Evolutionary conservation across 2,329 filamentous ascomycete genomes (phyloP).

Genomic region (Rhynchosporium graminicola): DNA sequence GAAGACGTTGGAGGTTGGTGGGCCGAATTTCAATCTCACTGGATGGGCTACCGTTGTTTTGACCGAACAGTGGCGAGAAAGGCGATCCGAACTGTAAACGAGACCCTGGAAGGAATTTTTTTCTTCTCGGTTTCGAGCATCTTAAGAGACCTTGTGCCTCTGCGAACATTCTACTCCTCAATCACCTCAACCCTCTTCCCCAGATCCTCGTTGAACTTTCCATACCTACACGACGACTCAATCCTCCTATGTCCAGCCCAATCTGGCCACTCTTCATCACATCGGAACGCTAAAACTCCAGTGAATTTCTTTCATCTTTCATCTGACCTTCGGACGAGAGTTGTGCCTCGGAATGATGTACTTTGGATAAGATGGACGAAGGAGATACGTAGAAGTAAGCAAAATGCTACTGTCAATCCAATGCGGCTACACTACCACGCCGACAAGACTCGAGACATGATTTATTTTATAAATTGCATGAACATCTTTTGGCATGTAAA

Average conservation of each 20-base stretch:
- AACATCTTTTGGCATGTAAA: too few species aligned
- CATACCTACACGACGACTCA: too few species aligned
- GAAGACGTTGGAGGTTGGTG: neutral
- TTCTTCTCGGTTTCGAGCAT: neutral
- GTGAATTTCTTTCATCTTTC: neutral
- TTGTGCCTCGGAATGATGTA: too few species aligned
- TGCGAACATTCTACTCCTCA: neutral
- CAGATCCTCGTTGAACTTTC: neutral
- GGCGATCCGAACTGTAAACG: too few species aligned
- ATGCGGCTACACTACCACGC: too few species aligned
- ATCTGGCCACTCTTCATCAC: neutral
- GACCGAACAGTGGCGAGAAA: slow-evolving; percentile 8
- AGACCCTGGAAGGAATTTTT: neutral
- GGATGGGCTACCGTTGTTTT: slow-evolving; percentile 14
- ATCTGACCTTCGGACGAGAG: too few species aligned
- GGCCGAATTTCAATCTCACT: neutral
- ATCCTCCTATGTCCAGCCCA: too few species aligned
- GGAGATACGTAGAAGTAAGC: too few species aligned
- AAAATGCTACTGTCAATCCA: too few species aligned
- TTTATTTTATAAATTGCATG: too few species aligned
- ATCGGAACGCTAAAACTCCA: neutral
- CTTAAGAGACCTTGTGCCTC: neutral
- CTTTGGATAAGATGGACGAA: too few species aligned
- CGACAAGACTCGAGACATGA: too few species aligned
- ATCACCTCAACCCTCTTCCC: neutral